These are phyloP conservation scores for Umbellularia californica DNA, from an alignment of 164 flowering plant genomes.

Conservation along the genomic window DNA sequence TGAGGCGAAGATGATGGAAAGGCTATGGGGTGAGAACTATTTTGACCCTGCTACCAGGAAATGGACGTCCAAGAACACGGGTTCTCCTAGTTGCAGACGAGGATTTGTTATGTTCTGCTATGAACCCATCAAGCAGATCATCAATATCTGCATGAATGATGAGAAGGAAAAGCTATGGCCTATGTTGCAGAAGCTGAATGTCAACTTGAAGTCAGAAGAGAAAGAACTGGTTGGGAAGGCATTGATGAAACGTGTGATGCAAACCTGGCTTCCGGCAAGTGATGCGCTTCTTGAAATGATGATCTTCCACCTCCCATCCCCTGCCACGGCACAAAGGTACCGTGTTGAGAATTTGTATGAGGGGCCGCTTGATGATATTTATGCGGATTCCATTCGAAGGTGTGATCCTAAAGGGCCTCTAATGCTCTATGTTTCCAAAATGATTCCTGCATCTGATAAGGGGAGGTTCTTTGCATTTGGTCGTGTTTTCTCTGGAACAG, in stretches of 20 bases:
- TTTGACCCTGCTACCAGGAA: conserved; percentile 36
- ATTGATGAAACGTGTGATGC: conserved; percentile 38
- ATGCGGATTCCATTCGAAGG: conserved; percentile 31
- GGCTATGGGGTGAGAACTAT: conserved; percentile 36
- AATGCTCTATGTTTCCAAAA: conserved; percentile 34
- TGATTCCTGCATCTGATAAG: conserved; percentile 37
- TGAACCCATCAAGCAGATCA: conserved; percentile 34
- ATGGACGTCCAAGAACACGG: conserved; percentile 32
- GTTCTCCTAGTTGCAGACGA: conserved; percentile 29
- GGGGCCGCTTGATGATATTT: conserved; percentile 33
- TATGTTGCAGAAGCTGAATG: conserved; percentile 29
- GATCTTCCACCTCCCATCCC: conserved; percentile 37
- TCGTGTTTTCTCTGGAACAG: conserved; percentile 33
- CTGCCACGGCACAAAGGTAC: conserved; percentile 27
- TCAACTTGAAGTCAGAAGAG: conserved; percentile 29
- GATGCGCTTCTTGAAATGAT: conserved; percentile 31
- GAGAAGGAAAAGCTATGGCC: conserved; percentile 34
- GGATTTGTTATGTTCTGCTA: conserved; percentile 36
- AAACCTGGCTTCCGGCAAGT: conserved; percentile 33
- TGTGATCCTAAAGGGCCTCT: conserved; percentile 35
- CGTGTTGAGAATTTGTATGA: conserved; percentile 36
- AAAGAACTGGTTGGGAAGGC: conserved; percentile 29
- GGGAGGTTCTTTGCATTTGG: conserved; percentile 37
- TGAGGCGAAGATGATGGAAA: conserved; percentile 28
- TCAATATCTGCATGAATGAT: conserved; percentile 34